Percentiles rank a stretch among this genome's conserved stretches.
phyloP scores from a whole-genome alignment of 371 early-diverging fungal species.

The Phascolomyces articulosus region DNA sequence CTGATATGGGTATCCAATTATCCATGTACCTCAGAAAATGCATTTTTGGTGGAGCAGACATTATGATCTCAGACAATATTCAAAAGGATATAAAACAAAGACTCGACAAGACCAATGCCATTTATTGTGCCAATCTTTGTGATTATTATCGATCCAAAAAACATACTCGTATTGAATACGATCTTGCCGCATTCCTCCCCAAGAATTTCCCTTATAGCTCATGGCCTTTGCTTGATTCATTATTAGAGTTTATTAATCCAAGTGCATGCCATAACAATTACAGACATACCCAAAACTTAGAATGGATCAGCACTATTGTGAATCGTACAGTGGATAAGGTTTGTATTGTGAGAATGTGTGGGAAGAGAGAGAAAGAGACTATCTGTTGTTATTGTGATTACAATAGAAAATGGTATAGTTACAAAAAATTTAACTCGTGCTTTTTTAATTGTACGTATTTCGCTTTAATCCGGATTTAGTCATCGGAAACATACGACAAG shows the following conservation, averaged over 20 bases:
- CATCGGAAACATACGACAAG: slow-evolving; percentile 42
- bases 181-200: slow-evolving; percentile 65
- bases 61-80: slow-evolving; percentile 31
- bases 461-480: slow-evolving; percentile 10
- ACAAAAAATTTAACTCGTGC: no score
- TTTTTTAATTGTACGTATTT: no score
- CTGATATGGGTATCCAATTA: slow-evolving; percentile 51
- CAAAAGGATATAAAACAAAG: slow-evolving; percentile 34
- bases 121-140: slow-evolving; percentile 57
- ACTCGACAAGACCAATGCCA: slow-evolving; percentile 28
- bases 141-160: slow-evolving; percentile 72
- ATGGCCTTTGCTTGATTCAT: slow-evolving; percentile 59
- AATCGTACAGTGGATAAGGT: slow-evolving; percentile 53
- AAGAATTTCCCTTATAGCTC: slow-evolving; percentile 67
- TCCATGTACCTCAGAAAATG: slow-evolving; percentile 59
- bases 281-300: slow-evolving; percentile 66
- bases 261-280: slow-evolving; percentile 64
- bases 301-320: slow-evolving; percentile 47
- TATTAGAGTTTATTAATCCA: slow-evolving; percentile 56
- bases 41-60: slow-evolving; percentile 57
- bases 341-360: no score
- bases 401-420: no score
- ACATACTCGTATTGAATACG: slow-evolving; percentile 65
- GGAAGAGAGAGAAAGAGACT: no score
- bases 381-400: no score